Conservation (phyloP, 2,329 filamentous ascomycete genomes). For the Incumbomyces lentus region DNA sequence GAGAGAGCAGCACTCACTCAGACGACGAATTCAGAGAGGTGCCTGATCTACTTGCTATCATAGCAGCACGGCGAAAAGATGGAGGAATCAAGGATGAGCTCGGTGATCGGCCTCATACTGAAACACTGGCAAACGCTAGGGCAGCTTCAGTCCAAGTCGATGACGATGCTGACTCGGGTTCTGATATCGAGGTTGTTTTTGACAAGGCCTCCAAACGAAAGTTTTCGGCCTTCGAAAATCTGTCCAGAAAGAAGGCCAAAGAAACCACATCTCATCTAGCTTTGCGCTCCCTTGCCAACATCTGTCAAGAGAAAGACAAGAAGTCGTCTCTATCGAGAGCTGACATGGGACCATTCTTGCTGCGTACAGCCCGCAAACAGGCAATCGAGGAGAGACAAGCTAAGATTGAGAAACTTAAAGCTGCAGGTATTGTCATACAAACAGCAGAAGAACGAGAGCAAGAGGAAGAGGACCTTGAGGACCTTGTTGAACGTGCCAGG, state of each 20-base stretch:
- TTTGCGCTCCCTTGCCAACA: conserved; percentile 63
- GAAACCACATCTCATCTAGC: conserved; percentile 55
- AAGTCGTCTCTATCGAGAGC: conserved; percentile 52
- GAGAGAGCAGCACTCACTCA: neutral
- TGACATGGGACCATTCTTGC: conserved; percentile 58
- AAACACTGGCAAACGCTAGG: neutral
- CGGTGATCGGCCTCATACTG: neutral
- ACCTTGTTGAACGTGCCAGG: conserved; percentile 75
- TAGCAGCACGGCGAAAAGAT: conserved; percentile 7
- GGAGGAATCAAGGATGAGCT: conserved; percentile 2
- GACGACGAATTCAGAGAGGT: neutral
- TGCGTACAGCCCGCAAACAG: conserved; percentile 66
- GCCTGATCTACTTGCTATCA: conserved; percentile 1
- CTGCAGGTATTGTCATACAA: conserved; percentile 70
- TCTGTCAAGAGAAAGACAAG: conserved; percentile 48
- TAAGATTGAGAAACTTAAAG: conserved; percentile 63
- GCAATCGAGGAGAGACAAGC: conserved; percentile 67
- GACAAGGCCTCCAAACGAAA: conserved; percentile 30
- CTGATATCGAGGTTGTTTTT: conserved; percentile 53
- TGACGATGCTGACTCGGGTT: conserved; percentile 29
- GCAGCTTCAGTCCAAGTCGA: neutral
- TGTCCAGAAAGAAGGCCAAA: conserved; percentile 52
- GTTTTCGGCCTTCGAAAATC: conserved; percentile 58
- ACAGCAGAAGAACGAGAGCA: conserved; percentile 78
- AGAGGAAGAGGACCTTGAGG: conserved; percentile 73